Evolutionary conservation across 1,139 yeast genomes (phyloP).

Genomic region (Lodderomyces jiufengensis): DNA sequence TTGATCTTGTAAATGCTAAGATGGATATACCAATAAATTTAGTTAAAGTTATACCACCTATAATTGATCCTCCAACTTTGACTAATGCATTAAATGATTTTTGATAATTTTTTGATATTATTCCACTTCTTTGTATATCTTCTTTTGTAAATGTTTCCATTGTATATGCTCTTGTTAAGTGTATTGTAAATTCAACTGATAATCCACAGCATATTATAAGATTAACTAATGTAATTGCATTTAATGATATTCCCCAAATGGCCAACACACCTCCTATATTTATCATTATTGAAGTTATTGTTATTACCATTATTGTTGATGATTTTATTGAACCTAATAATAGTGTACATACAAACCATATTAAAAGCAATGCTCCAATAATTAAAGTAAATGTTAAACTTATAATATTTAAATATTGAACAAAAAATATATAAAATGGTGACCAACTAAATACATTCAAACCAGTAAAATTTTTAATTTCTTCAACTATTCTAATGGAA

Average conservation of each 20-base stretch:
- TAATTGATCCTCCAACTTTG: conserved; percentile 81
- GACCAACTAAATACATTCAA: conserved; percentile 82
- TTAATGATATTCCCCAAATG: conserved; percentile 69
- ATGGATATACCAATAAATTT: conserved; percentile 85
- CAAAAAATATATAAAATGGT: conserved; percentile 88
- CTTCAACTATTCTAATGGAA: conserved; percentile 65
- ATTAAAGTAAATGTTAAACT: conserved; percentile 54
- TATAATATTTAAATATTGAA: conserved; percentile 72
- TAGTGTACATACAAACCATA: conserved; percentile 51
- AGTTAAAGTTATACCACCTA: conserved; percentile 87
- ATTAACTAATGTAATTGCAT: conserved; percentile 88
- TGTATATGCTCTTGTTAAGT: conserved; percentile 76
- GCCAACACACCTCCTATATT: conserved; percentile 82
- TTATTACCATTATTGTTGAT: conserved; percentile 52
- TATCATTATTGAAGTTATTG: conserved; percentile 62
- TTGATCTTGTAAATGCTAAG: conserved; percentile 78
- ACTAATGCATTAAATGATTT: conserved; percentile 56
- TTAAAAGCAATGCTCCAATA: conserved; percentile 50
- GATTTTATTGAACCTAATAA: conserved; percentile 67
- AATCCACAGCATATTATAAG: conserved; percentile 86
- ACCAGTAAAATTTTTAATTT: conserved; percentile 39
- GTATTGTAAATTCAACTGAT: conserved; percentile 90
- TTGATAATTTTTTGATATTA: conserved; percentile 14
- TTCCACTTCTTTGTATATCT: conserved; percentile 15
- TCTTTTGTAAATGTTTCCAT: conserved; percentile 15